Evolutionary conservation across 2,329 filamentous ascomycete species (phyloP), one percentile per base, ranked within the genome.

Genomic region (Fusarium sp.): DNA sequence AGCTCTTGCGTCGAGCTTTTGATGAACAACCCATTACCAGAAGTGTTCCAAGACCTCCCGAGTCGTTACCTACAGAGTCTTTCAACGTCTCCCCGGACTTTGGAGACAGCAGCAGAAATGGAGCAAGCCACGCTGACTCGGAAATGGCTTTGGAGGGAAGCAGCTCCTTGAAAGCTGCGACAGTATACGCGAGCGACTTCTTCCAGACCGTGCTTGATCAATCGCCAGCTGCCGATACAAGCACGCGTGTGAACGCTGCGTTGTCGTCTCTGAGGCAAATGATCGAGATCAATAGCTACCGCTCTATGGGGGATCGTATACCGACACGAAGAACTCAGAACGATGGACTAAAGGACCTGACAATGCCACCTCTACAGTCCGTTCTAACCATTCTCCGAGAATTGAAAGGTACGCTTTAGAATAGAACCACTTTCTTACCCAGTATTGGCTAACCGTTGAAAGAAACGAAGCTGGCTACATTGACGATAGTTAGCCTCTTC

Each of bases 281-380:
- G 49, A 54, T 54, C 10, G 49, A 54, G 35, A n/a, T 54, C 2
- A 54, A 39, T 18, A 54, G 49, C 7, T 54, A 54, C 14, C 10
- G 49, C 3, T 29, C 35, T 5, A 12, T 39, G 10, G 49, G 1
- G 0, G 49, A 54, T 14, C 35, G 49, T 5, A n/a, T 18, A 4
- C 15, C 23, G 3, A 7, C 35, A 2, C 35, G 23, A 38, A 5
- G 35, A n/a, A n/a, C 0, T 5, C 35, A 29, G 2, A 29, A 27
- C 1, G 25, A 54, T 54, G 49, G 35, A 7, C n/a, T 54, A 7
- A n/a, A 10, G 14, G 25, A 39, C n/a, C 19, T 54, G 15, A 4
- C 23, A 29, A 54, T 54, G 35, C 49, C 49, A 7, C 49, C 49
- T 4, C 4, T 54, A 15, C 35, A n/a, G 35, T 39, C 35, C 0